Percentiles rank a stretch among this genome's conserved stretches.
Conservation (phyloP, 352 stramenopile species). For the Thalassiosira livingstoniorum region DNA sequence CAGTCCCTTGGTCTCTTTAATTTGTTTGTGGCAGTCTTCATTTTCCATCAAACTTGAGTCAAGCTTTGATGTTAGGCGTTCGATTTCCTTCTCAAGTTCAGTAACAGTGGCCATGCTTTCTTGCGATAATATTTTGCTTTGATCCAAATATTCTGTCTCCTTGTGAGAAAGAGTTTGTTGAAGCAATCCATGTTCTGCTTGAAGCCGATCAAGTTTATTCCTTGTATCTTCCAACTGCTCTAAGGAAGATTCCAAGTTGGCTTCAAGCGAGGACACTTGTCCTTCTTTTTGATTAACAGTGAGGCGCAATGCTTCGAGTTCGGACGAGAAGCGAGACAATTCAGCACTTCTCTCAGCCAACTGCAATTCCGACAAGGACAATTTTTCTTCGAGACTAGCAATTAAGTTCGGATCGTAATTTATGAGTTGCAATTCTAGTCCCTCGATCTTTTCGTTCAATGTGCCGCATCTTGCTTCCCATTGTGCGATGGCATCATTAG, state of each 20-base stretch:
- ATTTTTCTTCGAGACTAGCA: conserved; percentile 1
- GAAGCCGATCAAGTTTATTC: conserved; percentile 12
- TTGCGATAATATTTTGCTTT: conserved; percentile 9
- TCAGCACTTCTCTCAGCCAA: conserved; percentile 14
- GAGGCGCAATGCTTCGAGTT: conserved; percentile 14
- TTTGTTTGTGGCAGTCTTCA: conserved; percentile 36
- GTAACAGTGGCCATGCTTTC: conserved; percentile 19
- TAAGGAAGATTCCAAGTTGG: conserved; percentile 2
- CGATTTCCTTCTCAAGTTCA: conserved; percentile 23
- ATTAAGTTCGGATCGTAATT: conserved; percentile 9
- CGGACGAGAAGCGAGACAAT: conserved; percentile 10
- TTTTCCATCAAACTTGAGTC: conserved; percentile 16
- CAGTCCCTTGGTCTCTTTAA: conserved; percentile 39
- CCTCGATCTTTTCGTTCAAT: conserved; percentile 58
- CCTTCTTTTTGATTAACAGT: conserved; percentile 17
- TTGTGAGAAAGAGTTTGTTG: conserved; percentile 29
- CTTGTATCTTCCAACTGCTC: conserved; percentile 15
- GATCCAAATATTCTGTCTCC: conserved; percentile 11
- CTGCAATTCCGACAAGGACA: background rate
- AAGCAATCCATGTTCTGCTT: conserved; percentile 28
- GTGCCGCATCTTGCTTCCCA: conserved; percentile 67
- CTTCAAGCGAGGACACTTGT: conserved; percentile 23
- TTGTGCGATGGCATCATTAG: conserved; percentile 69
- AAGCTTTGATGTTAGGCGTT: conserved; percentile 10
- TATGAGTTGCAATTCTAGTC: conserved; percentile 33